Base-by-base conservation (phyloP, 108 stramenopile species). In the Nitzschia sp. region DNA sequence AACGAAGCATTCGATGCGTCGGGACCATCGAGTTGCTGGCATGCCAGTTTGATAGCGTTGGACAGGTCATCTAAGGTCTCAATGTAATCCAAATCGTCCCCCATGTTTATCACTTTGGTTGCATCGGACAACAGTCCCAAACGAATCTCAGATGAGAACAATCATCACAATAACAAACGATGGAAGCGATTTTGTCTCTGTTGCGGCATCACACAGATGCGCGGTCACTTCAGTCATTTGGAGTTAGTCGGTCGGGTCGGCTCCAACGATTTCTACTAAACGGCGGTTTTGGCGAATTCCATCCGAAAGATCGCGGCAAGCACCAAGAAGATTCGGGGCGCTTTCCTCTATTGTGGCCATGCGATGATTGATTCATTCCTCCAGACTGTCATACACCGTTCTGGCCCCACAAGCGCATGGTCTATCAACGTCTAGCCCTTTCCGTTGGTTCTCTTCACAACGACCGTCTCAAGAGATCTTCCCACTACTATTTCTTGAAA, bases 11-110 rank as follows among this genome's bases (percentile, higher is more conserved):
- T n/a, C 2, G 62, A 15, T 11, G 29, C 62, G 24, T 63, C 33
- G 13, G 29, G 2, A 28, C 58, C 62, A 63, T 63, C 45, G 13
- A 63, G 38, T 24, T 63, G 45, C 23, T 63, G 45, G 1, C 62
- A n/a, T 8, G 45, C 35, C 23, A 63, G 18, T 46, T 46, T 45
- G 21, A 63, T 63, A 1, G 38, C 46, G 27, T 63, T 63, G 11
- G 62, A 42, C n/a, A 63, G 38, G 28, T 63, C 62, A 45, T 63
- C 62, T 1, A 63, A 42, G 25, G 62, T 46, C 24, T 63, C 62
- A 27, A 63, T 63, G 62, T 46, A 63, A 2, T 63, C 62, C 26
- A 63, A 46, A 25, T 63, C 62, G 34, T 59, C 58, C 15, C 31
- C 58, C 58, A 59, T 59, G 13, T n/a, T n/a, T n/a, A n/a, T n/a